Evolutionary conservation across 2,329 filamentous ascomycete genomes (phyloP).

Genomic region (Diaporthe longicolla): DNA sequence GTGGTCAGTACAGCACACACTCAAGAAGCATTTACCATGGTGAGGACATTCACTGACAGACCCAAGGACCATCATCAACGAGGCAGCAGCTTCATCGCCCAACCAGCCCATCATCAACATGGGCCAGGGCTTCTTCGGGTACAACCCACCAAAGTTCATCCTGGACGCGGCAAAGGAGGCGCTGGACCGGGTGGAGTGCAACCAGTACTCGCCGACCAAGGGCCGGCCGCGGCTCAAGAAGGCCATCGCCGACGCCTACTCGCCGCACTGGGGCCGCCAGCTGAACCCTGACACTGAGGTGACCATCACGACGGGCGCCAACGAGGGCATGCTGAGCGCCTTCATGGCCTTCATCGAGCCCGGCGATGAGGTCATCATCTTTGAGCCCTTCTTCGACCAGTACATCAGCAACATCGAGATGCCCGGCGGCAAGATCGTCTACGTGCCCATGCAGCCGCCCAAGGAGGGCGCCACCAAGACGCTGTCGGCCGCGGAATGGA

Average conservation of each 20-base stretch:
- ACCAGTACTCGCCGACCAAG: slow-evolving; percentile 98
- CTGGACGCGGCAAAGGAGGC: slow-evolving; percentile 92
- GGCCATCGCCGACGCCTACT: slow-evolving; percentile 93
- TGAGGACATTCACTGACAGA: slow-evolving; percentile 4
- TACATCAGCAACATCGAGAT: slow-evolving; percentile 99
- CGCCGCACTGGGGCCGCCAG: slow-evolving; percentile 85
- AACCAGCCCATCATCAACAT: slow-evolving; percentile 68
- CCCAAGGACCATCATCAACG: slow-evolving; percentile 65
- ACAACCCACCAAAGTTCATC: slow-evolving; percentile 94
- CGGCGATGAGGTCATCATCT: slow-evolving; percentile 96
- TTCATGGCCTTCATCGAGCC: slow-evolving; percentile 98
- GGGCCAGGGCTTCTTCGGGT: slow-evolving; percentile 83
- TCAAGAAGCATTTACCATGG: background rate
- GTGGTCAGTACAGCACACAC: slow-evolving; percentile 49
- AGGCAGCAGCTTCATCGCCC: slow-evolving; percentile 64
- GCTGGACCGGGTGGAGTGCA: slow-evolving; percentile 93
- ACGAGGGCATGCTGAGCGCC: slow-evolving; percentile 93
- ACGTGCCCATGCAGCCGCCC: slow-evolving; percentile 94
- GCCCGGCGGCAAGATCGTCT: slow-evolving; percentile 94
- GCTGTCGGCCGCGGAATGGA: slow-evolving; percentile 90
- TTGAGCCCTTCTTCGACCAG: slow-evolving; percentile 99
- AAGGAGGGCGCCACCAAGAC: slow-evolving; percentile 83
- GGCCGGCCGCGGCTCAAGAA: slow-evolving; percentile 92
- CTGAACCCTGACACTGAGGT: slow-evolving; percentile 93
- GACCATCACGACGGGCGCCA: slow-evolving; percentile 92